phyloP scores from a whole-genome alignment of 148 eudicot species.

The Diospyros kaki region DNA sequence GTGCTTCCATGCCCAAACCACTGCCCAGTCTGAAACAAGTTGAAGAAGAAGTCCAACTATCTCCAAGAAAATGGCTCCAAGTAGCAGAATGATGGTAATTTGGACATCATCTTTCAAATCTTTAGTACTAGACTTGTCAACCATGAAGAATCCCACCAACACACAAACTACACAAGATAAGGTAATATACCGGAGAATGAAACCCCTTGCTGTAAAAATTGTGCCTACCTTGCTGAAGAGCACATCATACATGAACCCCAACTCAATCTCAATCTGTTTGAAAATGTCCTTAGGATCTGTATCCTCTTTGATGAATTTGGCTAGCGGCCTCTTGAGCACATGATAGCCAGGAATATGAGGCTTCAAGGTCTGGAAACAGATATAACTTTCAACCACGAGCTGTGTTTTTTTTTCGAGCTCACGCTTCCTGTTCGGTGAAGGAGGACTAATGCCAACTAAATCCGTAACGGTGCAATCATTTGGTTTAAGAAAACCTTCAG shows the following conservation, averaged over 20 bases:
- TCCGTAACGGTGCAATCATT: background rate
- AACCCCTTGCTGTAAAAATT: conserved; percentile 1
- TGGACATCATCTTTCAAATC: background rate
- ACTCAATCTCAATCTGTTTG: conserved; percentile 10
- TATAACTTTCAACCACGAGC: background rate
- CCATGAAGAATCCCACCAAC: background rate
- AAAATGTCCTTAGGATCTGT: background rate
- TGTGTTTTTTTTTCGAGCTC: no score
- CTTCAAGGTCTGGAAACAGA: background rate
- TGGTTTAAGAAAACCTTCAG: background rate
- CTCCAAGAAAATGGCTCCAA: conserved; percentile 9
- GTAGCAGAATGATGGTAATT: background rate
- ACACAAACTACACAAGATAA: conserved; percentile 3
- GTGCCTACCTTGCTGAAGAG: conserved; percentile 10
- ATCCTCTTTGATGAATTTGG: background rate
- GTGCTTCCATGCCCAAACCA: background rate
- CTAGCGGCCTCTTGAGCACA: rapidly evolving
- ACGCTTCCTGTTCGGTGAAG: no score
- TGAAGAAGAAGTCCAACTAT: background rate
- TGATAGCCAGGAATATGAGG: background rate
- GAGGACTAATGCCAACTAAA: background rate
- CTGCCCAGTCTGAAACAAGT: conserved; percentile 11
- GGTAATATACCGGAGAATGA: background rate
- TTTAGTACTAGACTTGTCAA: background rate
- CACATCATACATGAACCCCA: conserved; percentile 7